Evolutionary conservation across 2,329 filamentous ascomycete species (phyloP).

Genomic region (Rhynchosporium graminicola): DNA sequence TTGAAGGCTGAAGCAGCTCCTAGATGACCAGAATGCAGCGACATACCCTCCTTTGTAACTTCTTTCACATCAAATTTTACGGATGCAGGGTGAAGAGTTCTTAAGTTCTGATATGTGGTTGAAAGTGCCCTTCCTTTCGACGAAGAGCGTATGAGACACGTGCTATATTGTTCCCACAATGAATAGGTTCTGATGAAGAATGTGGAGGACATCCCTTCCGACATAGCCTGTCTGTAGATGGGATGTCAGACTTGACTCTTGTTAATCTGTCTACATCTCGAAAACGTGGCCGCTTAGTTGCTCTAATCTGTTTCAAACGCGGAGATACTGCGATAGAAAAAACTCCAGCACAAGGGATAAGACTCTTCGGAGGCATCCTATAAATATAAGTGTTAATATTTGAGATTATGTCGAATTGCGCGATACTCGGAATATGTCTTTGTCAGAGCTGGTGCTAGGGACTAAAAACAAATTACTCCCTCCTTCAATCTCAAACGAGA

Average conservation of each 20-base stretch:
- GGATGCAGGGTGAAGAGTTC: slow-evolving; percentile 34
- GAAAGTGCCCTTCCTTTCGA: slow-evolving; percentile 1
- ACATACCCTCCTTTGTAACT: slow-evolving; percentile 41
- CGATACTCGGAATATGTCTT: no score
- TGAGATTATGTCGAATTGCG: no score
- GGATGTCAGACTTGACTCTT: neutral
- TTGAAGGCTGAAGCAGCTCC: slow-evolving; percentile 48
- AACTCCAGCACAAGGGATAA: no score
- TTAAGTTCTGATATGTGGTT: slow-evolving; percentile 33
- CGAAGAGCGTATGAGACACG: slow-evolving; percentile 16
- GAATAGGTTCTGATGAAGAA: slow-evolving; percentile 18
- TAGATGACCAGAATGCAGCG: slow-evolving; percentile 47
- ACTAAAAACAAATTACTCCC: no score
- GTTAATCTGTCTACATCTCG: no score
- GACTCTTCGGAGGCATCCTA: no score
- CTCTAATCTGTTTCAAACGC: no score
- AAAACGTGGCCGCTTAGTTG: no score
- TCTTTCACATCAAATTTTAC: slow-evolving; percentile 32
- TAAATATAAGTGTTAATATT: no score
- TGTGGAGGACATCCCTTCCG: slow-evolving; percentile 22
- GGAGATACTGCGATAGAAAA: no score
- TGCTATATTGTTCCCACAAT: slow-evolving; percentile 16
- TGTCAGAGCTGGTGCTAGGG: no score
- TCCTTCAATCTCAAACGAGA: no score
- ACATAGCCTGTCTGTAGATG: slow-evolving; percentile 23